Evolutionary conservation across 768 basidiomycete species (phyloP).

Genomic region (Chiua virens): DNA sequence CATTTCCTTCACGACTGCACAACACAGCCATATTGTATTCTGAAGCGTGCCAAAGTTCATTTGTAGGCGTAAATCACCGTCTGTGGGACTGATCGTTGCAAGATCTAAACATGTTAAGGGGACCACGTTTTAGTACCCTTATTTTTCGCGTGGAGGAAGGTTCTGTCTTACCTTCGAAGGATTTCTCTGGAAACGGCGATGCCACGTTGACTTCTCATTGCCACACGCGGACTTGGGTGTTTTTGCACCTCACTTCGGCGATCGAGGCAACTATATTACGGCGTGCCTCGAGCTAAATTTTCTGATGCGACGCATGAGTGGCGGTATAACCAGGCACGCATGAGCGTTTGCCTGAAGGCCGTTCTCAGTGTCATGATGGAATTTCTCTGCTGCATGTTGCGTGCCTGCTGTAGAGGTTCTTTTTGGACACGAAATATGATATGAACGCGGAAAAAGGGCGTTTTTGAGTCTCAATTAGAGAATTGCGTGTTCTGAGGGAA

Average conservation of each 20-base stretch:
- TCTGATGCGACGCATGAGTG: not conserved
- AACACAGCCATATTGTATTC: no score
- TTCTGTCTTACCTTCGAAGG: not conserved
- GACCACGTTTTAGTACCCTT: no score
- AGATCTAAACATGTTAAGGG: no score
- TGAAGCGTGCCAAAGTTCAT: no score
- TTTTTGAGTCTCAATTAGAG: not conserved
- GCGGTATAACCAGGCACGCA: no score
- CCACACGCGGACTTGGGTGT: not conserved
- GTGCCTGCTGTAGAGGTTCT: not conserved
- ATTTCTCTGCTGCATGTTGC: not conserved
- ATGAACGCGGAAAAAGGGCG: not conserved
- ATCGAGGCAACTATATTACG: not conserved
- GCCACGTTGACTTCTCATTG: not conserved
- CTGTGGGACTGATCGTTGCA: no score
- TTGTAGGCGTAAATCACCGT: no score
- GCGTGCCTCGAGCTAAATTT: no score
- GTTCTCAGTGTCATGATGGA: not conserved
- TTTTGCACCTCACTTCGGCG: not conserved
- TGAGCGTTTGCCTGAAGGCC: no score
- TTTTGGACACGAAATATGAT: not conserved
- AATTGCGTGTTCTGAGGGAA: constrained; percentile 1
- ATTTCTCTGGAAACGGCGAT: not conserved
- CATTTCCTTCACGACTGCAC: no score
- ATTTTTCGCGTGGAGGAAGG: no score